Evolutionary conservation across 163 green algal species (phyloP).

Genomic region (Volvox carteri): DNA sequence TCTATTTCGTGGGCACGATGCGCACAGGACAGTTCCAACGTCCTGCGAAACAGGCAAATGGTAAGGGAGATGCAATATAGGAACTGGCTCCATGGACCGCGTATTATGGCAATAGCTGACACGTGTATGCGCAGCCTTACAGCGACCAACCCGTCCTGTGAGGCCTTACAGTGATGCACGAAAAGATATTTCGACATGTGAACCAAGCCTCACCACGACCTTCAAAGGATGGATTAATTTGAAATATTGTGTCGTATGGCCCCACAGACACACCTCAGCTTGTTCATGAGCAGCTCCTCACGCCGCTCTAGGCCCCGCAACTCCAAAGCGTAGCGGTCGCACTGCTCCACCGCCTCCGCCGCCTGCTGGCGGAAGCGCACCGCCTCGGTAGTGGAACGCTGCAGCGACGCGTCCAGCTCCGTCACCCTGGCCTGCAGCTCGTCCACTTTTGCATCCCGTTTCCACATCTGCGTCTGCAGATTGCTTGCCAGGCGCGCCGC

Average conservation of each 20-base stretch:
- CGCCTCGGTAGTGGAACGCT: background rate
- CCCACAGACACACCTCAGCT: constrained; percentile 34
- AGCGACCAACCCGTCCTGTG: no score
- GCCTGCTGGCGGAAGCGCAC: constrained; percentile 1
- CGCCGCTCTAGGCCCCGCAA: background rate
- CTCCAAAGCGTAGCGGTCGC: constrained; percentile 13
- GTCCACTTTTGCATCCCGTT: background rate
- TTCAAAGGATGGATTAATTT: no score
- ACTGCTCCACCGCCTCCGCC: background rate
- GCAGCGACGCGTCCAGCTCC: background rate
- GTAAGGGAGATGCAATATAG: no score
- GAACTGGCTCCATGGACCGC: no score
- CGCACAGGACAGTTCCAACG: constrained; percentile 25
- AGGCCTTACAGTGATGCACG: no score
- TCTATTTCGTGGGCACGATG: background rate
- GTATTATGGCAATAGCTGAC: no score
- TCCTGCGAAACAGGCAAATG: background rate
- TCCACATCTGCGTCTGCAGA: constrained; percentile 14
- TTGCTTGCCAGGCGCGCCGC: background rate
- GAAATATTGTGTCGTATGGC: no score
- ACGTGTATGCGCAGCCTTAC: no score
- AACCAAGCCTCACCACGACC: no score
- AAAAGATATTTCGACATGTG: no score
- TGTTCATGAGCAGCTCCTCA: constrained; percentile 24
- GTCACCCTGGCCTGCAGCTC: constrained; percentile 1